Percentiles rank a stretch among this genome's conserved stretches.
Conservation (phyloP, 257 asterid species). For the Misopates orontium region DNA sequence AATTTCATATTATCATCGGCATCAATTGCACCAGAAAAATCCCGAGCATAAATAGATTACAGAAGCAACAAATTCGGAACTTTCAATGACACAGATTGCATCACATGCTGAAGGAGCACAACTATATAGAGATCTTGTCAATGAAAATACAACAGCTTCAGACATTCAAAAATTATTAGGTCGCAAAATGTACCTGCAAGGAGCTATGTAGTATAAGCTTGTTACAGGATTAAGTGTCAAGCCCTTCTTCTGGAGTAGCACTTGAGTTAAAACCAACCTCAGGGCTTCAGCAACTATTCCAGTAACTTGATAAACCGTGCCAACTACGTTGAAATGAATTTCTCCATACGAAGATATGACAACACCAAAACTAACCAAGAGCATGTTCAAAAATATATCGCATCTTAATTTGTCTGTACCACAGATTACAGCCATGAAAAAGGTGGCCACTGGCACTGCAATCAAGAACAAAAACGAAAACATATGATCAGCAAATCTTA, state of each 20-base stretch:
- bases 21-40: slow-evolving; percentile 6
- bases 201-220: slow-evolving; percentile 96
- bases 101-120: background rate
- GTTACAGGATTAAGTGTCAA: slow-evolving; percentile 91
- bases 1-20: background rate
- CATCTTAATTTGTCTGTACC: slow-evolving; percentile 92
- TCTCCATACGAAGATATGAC: slow-evolving; percentile 96
- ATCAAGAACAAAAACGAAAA: slow-evolving; percentile 24
- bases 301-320: slow-evolving; percentile 95
- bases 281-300: slow-evolving; percentile 98
- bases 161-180: slow-evolving; percentile 8
- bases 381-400: slow-evolving; percentile 85
- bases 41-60: background rate
- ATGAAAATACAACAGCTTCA: too few relatives aligned
- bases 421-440: slow-evolving; percentile 88
- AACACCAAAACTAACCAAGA: slow-evolving; percentile 91
- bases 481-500: slow-evolving; percentile 29
- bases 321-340: slow-evolving; percentile 91
- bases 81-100: slow-evolving; percentile 4
- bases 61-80: slow-evolving; percentile 12
- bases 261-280: slow-evolving; percentile 95
- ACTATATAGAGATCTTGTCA: background rate
- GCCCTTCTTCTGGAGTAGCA: slow-evolving; percentile 93
- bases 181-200: slow-evolving; percentile 73
- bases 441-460: slow-evolving; percentile 99